Percentiles rank a stretch among this genome's conserved stretches.
Conservation (phyloP, 495 filamentous ascomycete species). For the Sabuloglossum arenarium region DNA sequence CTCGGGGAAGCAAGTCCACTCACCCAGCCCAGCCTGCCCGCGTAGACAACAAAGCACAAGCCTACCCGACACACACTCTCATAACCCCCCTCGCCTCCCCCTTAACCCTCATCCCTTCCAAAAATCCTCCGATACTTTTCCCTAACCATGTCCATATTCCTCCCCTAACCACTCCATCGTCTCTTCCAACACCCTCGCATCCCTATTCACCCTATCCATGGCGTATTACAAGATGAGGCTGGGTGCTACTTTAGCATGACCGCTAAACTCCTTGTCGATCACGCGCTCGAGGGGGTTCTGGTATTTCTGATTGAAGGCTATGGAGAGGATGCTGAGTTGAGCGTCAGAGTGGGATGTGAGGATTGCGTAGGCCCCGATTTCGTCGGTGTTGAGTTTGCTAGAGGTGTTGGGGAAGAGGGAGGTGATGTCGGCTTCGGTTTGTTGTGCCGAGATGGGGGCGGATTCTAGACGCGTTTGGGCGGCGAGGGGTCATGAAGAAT, state of each 20-base stretch:
- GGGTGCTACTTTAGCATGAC: conserved; percentile 82
- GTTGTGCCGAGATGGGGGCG: conserved; percentile 43
- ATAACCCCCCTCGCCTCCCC: conserved; percentile 83
- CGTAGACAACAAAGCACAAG: conserved; percentile 23
- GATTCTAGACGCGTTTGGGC: conserved; percentile 55
- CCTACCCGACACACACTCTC: no score
- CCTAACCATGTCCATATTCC: conserved; percentile 51
- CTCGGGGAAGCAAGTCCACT: no score
- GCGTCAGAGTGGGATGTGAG: conserved; percentile 50
- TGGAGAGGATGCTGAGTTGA: conserved; percentile 61
- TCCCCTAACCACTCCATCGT: conserved; percentile 64
- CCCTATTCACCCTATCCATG: conserved; percentile 57
- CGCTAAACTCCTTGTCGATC: conserved; percentile 62
- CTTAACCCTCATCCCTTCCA: conserved; percentile 38
- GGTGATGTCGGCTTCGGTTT: conserved; percentile 48
- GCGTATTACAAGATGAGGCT: conserved; percentile 57
- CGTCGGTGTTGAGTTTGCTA: conserved; percentile 47
- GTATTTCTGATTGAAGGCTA: conserved; percentile 47
- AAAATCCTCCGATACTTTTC: conserved; percentile 46
- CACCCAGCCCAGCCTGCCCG: background rate
- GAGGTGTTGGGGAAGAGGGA: conserved; percentile 55
- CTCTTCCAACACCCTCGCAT: conserved; percentile 60
- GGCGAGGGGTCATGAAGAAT: conserved; percentile 52
- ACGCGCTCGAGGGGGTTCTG: conserved; percentile 43
- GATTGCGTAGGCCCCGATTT: conserved; percentile 55